phyloP scores from a whole-genome alignment of 1,139 yeast genomes.

The Protomyces inouyei region DNA sequence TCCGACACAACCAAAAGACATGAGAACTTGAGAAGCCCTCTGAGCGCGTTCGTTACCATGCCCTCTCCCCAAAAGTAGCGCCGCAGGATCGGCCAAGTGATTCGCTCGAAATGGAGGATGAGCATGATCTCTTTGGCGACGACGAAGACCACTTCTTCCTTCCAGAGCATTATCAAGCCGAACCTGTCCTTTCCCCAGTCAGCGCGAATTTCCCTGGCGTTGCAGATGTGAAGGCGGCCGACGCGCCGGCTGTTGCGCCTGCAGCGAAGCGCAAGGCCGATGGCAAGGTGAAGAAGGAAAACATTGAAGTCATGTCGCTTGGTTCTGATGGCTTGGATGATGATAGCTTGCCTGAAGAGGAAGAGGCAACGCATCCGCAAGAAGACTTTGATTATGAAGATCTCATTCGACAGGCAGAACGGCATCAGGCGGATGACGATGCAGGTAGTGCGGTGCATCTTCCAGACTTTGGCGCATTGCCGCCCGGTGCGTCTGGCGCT shows the following conservation, averaged over 20 bases:
- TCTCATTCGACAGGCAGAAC: conserved; percentile 33
- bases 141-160: conserved; percentile 25
- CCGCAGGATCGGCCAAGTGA: too few relatives aligned
- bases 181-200: background rate
- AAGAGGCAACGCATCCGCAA: conserved; percentile 33
- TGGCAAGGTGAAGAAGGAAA: background rate
- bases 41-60: too few relatives aligned
- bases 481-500: conserved; percentile 33
- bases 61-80: too few relatives aligned
- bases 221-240: background rate
- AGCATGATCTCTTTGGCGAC: conserved; percentile 18
- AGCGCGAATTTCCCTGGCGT: background rate
- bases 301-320: conserved; percentile 5
- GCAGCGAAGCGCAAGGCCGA: too few relatives aligned
- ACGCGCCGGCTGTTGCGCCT: background rate
- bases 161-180: conserved; percentile 16
- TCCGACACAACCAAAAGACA: too few relatives aligned
- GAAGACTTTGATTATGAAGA: conserved; percentile 35
- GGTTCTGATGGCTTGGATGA: conserved; percentile 23
- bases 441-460: conserved; percentile 6
- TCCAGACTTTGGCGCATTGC: conserved; percentile 23
- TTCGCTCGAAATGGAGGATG: conserved; percentile 4
- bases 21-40: too few relatives aligned
- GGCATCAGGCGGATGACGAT: conserved; percentile 32
- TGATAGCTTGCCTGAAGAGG: conserved; percentile 44